These are phyloP conservation scores for Reutealis trisperma DNA, from an alignment of 345 rosid species.

Conservation along the genomic window DNA sequence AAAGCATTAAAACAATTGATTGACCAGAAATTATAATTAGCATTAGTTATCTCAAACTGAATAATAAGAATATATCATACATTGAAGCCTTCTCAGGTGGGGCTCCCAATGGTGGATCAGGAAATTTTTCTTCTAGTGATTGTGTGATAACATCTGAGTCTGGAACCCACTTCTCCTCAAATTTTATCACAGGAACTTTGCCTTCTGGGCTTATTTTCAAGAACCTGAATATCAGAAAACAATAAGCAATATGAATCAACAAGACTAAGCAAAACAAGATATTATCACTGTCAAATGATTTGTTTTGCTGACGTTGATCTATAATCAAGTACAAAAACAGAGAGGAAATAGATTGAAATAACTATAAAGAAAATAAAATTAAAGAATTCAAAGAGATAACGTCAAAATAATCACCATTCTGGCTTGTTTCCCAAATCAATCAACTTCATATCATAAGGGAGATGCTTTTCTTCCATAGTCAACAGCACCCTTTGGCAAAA, in stretches of 20 bases:
- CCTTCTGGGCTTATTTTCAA: slow-evolving; percentile 80
- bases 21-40: background rate
- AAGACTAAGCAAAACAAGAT: background rate
- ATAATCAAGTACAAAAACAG: background rate
- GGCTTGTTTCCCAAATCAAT: slow-evolving; percentile 85
- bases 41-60: background rate
- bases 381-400: background rate
- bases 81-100: slow-evolving; percentile 85
- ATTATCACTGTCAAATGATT: background rate
- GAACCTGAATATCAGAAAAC: slow-evolving; percentile 54
- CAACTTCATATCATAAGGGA: slow-evolving; percentile 82
- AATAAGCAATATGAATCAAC: background rate
- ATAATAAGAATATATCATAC: slow-evolving; percentile 39
- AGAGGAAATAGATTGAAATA: background rate
- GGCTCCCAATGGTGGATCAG: slow-evolving; percentile 71
- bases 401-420: slow-evolving; percentile 60
- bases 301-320: background rate
- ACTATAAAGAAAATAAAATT: background rate
- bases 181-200: slow-evolving; percentile 80
- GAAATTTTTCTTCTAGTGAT: slow-evolving; percentile 79
- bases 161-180: slow-evolving; percentile 89
- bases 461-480: slow-evolving; percentile 87
- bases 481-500: slow-evolving; percentile 87
- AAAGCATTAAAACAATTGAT: background rate
- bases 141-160: slow-evolving; percentile 93